A percentile compares a stretch with the other conserved stretches of the same genome.
Conservation (phyloP, 2,329 filamentous ascomycete species). For the Exophiala sideris region DNA sequence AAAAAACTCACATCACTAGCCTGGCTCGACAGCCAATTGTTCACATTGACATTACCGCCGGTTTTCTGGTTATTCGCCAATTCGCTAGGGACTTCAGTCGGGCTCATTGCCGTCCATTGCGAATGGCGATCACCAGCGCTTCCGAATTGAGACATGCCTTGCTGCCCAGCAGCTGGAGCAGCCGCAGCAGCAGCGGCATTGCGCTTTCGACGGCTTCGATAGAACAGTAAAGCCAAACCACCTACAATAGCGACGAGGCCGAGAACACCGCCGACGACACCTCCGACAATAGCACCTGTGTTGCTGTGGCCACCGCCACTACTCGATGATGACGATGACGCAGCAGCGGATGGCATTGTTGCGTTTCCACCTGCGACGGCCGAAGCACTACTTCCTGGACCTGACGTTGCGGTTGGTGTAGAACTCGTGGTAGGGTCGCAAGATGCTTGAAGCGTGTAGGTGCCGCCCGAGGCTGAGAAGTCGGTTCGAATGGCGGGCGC, state of each 20-base stretch:
- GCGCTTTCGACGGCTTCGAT: conserved; percentile 13
- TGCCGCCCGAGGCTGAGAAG: conserved; percentile 13
- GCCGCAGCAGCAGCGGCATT: not conserved
- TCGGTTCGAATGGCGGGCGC: conserved; percentile 22
- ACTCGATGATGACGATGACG: not conserved
- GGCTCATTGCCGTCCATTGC: conserved; percentile 23
- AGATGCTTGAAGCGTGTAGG: conserved; percentile 19
- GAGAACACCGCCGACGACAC: conserved; percentile 27
- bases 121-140: conserved; percentile 13
- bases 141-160: conserved; percentile 6
- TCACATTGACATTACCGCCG: conserved; percentile 12
- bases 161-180: not conserved
- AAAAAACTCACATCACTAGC: conserved; percentile 21
- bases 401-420: conserved; percentile 4
- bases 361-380: not conserved
- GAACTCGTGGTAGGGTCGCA: conserved; percentile 16
- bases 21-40: conserved; percentile 25
- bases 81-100: conserved; percentile 16
- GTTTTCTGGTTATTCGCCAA: conserved; percentile 11
- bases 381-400: not conserved
- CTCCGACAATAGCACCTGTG: conserved; percentile 27
- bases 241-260: conserved; percentile 20
- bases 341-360: not conserved
- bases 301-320: conserved; percentile 7
- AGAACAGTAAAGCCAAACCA: conserved; percentile 18